Evolutionary conservation across 192 early-diverging fungal species (phyloP), one percentile per base, ranked within the genome.

Genomic region (Coemansia sp.): DNA sequence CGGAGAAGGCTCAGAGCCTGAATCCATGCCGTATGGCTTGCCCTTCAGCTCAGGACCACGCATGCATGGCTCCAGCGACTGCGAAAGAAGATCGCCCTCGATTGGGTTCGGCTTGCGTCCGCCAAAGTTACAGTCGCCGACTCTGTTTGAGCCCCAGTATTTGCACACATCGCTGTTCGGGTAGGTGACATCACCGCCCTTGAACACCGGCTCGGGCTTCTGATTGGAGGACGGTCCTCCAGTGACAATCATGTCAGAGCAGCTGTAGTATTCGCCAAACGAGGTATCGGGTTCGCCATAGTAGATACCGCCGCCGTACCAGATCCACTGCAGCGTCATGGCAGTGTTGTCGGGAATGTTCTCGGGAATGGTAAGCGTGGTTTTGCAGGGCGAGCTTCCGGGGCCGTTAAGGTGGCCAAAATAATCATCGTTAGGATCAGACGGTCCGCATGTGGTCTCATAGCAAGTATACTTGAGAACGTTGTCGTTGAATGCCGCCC

Each of bases 131-230:
- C 83, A 82, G 64, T 76, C 81, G 19, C 81, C 83, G 31, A 82
- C 72, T 51, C 70, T 68, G 68, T 85, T 83, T 13, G 78, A 81
- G 30, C 77, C 77, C 83, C 83, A 85, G 78, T 85, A 85, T 63
- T 83, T 82, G 78, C 83, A 85, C 46, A 72, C 67, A 44, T 72
- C 72, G 40, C 69, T 78, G 52, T 73, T 76, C 1, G 84, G 84
- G 31, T 85, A 74, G 18, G 72, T 57, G 45, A 67, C 45, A 46
- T 83, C 78, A 57, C 82, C 62, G 61, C 84, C 65, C 65, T 68
- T 50, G 70, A 83, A 82, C 47, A 61, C 41, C 19, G 72, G 44
- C 40, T 10, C 53, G 38, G 68, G 65, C 61, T 63, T 47, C 44
- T 61, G 35, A 47, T 37, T 21, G 5, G 72, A 47, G 39, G 45